Conservation (phyloP, 768 basidiomycete genomes). For the Russula virescens region DNA sequence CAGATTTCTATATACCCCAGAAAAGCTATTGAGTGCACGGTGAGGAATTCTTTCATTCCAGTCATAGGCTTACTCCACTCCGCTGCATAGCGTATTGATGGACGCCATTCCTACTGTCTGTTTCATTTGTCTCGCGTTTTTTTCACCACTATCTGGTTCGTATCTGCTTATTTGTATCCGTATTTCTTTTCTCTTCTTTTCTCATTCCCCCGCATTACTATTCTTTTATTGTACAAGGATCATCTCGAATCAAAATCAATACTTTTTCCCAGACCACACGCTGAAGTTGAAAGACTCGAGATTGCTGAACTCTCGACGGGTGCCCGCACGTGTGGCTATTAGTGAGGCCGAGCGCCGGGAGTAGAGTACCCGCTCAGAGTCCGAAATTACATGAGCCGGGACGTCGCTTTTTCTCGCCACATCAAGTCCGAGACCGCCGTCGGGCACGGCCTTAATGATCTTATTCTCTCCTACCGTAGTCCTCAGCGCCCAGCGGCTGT, state of each 20-base stretch:
- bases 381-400: no score
- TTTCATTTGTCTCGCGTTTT: background rate
- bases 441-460: no score
- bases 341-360: no score
- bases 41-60: background rate
- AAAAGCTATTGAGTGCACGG: background rate
- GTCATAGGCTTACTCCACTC: background rate
- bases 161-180: background rate
- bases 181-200: background rate
- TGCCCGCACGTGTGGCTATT: no score
- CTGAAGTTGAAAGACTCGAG: no score
- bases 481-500: background rate
- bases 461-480: no score
- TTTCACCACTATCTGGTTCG: background rate
- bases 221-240: background rate
- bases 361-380: no score
- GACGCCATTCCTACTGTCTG: background rate
- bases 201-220: background rate
- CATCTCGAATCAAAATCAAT: background rate
- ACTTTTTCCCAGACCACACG: no score
- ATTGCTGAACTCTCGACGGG: no score
- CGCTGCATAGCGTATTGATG: background rate
- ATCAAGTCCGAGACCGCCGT: no score
- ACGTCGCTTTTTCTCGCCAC: no score
- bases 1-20: background rate